phyloP scores from a whole-genome alignment of 164 flowering plant genomes.

The Magnolia officinalis region DNA sequence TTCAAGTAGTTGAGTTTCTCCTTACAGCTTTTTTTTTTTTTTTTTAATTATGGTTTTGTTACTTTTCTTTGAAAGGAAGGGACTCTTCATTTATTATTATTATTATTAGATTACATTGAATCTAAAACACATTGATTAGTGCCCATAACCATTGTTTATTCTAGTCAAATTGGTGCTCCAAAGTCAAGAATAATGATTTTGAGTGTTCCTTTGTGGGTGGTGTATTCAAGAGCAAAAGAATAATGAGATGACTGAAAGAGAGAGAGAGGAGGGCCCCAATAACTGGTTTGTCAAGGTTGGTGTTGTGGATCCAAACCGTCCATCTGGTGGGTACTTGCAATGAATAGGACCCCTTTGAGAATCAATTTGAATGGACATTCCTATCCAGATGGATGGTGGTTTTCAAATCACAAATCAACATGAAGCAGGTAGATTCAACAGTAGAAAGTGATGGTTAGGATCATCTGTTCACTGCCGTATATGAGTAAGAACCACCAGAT shows the following conservation, averaged over 20 bases:
- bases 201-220: slow-evolving; percentile 6
- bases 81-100: not conserved
- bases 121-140: slow-evolving; percentile 3
- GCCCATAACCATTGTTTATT: not conserved
- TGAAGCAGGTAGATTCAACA: too few species aligned
- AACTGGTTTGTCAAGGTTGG: not conserved
- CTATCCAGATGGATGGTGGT: not conserved
- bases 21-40: not conserved
- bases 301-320: not conserved
- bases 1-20: slow-evolving; percentile 1
- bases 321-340: not conserved
- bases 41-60: not conserved
- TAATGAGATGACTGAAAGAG: not conserved
- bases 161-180: slow-evolving; percentile 5
- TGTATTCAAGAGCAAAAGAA: not conserved
- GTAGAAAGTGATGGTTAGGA: too few species aligned
- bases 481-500: too few species aligned
- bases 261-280: not conserved
- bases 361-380: not conserved
- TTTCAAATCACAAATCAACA: too few species aligned
- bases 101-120: not conserved
- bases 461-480: too few species aligned
- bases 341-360: not conserved
- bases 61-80: slow-evolving; percentile 6
- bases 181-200: slow-evolving; percentile 4